These are phyloP conservation scores for Oryza meyeriana DNA, from an alignment of 176 grass and related monocot species.

Conservation along the genomic window DNA sequence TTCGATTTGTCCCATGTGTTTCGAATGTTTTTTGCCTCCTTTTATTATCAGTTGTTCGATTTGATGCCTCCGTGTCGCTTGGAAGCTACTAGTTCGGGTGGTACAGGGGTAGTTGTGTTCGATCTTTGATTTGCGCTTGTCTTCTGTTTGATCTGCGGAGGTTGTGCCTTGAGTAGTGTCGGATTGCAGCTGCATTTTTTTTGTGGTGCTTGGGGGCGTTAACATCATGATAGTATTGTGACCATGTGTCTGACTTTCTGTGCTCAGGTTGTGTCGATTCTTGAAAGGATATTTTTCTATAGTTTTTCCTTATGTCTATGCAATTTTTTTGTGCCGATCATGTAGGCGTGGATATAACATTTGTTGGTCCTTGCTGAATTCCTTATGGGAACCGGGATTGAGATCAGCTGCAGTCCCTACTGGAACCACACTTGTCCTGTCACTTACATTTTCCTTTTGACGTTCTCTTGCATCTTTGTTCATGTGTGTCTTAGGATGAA, in stretches of 20 bases:
- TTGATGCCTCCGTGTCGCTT: neutral
- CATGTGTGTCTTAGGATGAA: neutral
- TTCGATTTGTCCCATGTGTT: neutral
- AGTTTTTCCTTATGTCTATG: neutral
- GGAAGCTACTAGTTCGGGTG: neutral
- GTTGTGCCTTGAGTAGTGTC: neutral
- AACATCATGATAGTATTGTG: constrained; percentile 12
- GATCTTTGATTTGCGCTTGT: neutral
- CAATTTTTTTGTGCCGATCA: constrained; percentile 4
- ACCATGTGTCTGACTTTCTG: neutral
- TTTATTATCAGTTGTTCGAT: neutral
- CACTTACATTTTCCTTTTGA: neutral
- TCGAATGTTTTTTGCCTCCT: neutral
- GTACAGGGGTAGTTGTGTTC: neutral
- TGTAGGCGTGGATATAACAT: neutral
- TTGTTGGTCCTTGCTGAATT: neutral
- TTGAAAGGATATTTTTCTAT: neutral
- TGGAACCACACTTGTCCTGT: neutral
- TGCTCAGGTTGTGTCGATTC: neutral
- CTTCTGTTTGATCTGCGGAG: neutral
- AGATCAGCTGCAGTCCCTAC: too few species aligned
- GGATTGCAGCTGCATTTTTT: neutral
- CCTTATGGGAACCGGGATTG: neutral
- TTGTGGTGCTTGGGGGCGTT: neutral
- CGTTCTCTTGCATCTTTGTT: neutral